Percentiles rank a stretch among this genome's conserved stretches.
These are phyloP conservation scores for Sambucus nigra DNA, from an alignment of 129 eudicot species.

Conservation along the genomic window DNA sequence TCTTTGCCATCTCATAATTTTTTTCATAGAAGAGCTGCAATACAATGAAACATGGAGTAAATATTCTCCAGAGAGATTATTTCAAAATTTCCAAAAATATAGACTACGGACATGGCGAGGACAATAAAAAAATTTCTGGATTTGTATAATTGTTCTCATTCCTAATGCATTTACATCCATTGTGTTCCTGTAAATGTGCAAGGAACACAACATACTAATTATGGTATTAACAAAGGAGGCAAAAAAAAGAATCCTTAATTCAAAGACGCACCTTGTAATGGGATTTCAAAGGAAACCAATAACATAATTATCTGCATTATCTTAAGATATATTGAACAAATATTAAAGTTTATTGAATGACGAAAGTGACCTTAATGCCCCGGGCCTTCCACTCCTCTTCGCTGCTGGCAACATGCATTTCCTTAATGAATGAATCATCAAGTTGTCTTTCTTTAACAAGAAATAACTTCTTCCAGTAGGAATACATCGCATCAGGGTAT, in stretches of 20 bases:
- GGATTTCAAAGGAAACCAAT: neutral
- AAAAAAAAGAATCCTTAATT: no score
- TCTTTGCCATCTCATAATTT: slow-evolving; percentile 52
- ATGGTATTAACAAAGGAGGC: neutral
- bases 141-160: no score
- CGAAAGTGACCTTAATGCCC: slow-evolving; percentile 20
- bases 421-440: slow-evolving; percentile 15
- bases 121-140: no score
- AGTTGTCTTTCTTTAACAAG: slow-evolving; percentile 25
- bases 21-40: slow-evolving; percentile 54
- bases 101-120: no score
- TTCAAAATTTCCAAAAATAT: no score
- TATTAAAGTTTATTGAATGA: neutral
- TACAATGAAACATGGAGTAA: neutral
- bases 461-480: slow-evolving; percentile 52
- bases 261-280: no score
- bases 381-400: slow-evolving; percentile 30
- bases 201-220: no score
- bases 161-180: no score
- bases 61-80: neutral
- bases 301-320: neutral
- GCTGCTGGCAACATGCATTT: slow-evolving; percentile 30
- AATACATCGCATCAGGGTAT: slow-evolving; percentile 42
- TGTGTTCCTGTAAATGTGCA: no score
- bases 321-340: no score